Percentiles rank a stretch among this genome's conserved stretches.
Evolutionary conservation across 2,329 filamentous ascomycete genomes (phyloP).

Genomic region (Claviceps cyperi): DNA sequence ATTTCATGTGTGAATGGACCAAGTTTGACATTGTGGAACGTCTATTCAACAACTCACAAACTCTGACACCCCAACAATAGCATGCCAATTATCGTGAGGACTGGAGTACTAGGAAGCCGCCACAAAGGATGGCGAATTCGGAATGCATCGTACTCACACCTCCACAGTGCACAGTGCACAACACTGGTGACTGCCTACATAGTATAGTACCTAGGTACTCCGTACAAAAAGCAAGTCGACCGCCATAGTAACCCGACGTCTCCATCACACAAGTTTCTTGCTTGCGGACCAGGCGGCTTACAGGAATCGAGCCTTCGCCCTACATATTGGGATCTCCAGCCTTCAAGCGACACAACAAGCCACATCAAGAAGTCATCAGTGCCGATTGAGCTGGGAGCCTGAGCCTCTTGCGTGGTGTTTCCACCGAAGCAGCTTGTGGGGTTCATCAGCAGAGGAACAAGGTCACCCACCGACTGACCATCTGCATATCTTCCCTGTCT

Average conservation of each 20-base stretch:
- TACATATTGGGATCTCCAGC: background rate
- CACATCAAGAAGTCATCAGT: background rate
- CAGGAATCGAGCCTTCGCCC: slow-evolving; percentile 4
- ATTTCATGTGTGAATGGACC: background rate
- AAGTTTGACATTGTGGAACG: background rate
- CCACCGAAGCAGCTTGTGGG: background rate
- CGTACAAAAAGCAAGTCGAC: background rate
- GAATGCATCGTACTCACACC: background rate
- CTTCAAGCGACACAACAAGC: background rate
- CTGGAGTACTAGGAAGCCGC: background rate
- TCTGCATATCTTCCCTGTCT: background rate
- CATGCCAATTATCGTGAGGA: background rate
- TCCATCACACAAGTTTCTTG: background rate
- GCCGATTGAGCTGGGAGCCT: background rate
- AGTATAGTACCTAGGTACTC: no score
- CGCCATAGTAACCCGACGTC: background rate
- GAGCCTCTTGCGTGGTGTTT: background rate
- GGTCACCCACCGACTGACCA: background rate
- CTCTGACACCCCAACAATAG: background rate
- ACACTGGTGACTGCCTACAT: no score
- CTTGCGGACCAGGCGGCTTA: background rate
- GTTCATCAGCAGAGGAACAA: background rate
- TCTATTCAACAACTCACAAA: background rate
- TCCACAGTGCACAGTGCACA: no score
- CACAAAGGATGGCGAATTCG: background rate